phyloP scores from a whole-genome alignment of 345 rosid species.

The Populus davidiana region DNA sequence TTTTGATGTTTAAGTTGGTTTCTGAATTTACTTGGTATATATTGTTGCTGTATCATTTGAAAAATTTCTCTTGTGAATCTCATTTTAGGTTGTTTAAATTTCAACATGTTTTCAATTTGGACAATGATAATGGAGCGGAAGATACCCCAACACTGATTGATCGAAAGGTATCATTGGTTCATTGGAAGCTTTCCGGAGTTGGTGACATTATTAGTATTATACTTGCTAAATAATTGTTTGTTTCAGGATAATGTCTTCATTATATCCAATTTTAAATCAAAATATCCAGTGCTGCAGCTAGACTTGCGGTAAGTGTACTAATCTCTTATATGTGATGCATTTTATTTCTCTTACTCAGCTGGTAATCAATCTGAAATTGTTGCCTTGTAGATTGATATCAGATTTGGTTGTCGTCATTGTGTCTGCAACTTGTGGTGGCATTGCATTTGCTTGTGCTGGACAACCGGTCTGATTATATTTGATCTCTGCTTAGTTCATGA shows the following conservation, averaged over 20 bases:
- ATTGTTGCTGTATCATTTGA: neutral
- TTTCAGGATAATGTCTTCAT: conserved; percentile 93
- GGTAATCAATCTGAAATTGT: conserved; percentile 5
- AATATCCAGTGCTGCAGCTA: conserved; percentile 89
- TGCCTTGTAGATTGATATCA: conserved; percentile 78
- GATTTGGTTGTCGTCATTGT: conserved; percentile 95
- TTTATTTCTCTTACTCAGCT: conserved; percentile 5
- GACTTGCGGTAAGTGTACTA: conserved; percentile 61
- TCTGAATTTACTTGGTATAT: neutral
- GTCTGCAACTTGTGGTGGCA: conserved; percentile 98
- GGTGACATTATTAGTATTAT: conserved; percentile 1
- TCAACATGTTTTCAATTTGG: conserved; percentile 80
- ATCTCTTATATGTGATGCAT: neutral
- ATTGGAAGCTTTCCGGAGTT: conserved; percentile 4
- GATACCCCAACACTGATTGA: conserved; percentile 91
- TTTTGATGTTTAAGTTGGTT: neutral
- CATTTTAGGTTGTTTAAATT: conserved; percentile 68
- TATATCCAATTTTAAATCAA: conserved; percentile 93
- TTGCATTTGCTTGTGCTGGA: conserved; percentile 98
- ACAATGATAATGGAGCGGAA: conserved; percentile 76
- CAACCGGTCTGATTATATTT: conserved; percentile 67
- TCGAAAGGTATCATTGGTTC: conserved; percentile 54
- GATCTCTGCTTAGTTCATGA: conserved; percentile 19
- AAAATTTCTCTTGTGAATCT: conserved; percentile 16
- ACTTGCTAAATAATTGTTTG: neutral